These are phyloP conservation scores for Ustilago bromivora DNA, from an alignment of 1,284 basidiomycete species.

Conservation along the genomic window DNA sequence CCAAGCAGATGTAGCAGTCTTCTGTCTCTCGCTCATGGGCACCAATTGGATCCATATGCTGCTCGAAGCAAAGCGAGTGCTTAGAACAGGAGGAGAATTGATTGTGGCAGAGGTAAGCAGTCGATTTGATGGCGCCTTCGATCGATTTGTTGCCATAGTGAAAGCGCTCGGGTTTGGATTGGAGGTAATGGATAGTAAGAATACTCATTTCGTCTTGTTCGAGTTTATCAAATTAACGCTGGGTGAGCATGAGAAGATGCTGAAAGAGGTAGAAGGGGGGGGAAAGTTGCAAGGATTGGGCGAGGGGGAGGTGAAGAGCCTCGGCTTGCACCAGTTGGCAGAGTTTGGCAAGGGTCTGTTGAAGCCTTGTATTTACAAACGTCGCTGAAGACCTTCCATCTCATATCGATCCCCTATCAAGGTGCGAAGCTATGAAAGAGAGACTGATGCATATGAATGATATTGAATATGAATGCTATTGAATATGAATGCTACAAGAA, in stretches of 20 bases:
- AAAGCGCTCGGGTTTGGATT: slow-evolving; percentile 83
- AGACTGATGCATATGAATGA: too few species aligned
- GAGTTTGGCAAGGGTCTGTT: slow-evolving; percentile 77
- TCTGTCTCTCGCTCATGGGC: slow-evolving; percentile 95
- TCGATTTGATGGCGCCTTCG: slow-evolving; percentile 63
- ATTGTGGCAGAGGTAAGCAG: slow-evolving; percentile 90
- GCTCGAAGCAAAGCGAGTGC: slow-evolving; percentile 86
- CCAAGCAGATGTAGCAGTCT: slow-evolving; percentile 89
- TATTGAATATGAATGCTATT: neutral
- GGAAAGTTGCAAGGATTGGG: slow-evolving; percentile 35
- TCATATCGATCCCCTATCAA: neutral
- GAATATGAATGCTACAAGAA: neutral
- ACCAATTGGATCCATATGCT: slow-evolving; percentile 94
- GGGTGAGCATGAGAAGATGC: neutral
- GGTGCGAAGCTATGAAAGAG: too few species aligned
- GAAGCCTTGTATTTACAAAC: slow-evolving; percentile 97
- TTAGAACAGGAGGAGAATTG: slow-evolving; percentile 82
- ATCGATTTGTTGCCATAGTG: slow-evolving; percentile 82
- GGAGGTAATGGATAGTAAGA: slow-evolving; percentile 73
- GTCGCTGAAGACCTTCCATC: slow-evolving; percentile 74
- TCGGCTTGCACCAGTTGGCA: slow-evolving; percentile 70
- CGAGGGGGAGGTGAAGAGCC: too few species aligned
- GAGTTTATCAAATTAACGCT: slow-evolving; percentile 49
- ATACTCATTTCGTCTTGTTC: slow-evolving; percentile 61
- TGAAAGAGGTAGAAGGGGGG: neutral